Evolutionary conservation across 2,329 filamentous ascomycete genomes (phyloP), one percentile per base, ranked within the genome.

Genomic region (Juglanconis juglandina): DNA sequence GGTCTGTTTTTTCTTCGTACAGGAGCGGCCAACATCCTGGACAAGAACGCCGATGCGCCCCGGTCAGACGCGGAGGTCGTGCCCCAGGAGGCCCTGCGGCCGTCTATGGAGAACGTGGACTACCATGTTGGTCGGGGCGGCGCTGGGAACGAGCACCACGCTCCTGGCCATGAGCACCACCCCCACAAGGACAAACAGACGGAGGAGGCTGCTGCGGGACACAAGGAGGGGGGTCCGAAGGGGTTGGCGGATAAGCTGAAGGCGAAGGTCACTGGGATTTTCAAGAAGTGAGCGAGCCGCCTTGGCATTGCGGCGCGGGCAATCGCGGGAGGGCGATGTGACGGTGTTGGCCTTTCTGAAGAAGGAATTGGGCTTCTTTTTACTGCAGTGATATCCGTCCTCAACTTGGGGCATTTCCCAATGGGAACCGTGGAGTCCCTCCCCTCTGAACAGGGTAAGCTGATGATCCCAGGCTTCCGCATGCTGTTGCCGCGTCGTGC

Each of bases 71-170:
- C 74, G 62, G 82, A 85, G 53, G 60, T 82, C 46, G 68, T 87
- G 17, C 83, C 85, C 48, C 79, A 82, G 52, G 75, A 70, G 17
- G 84, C 84, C 30, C 69, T 78, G 54, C 80, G 82, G 33, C 74
- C 77, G 34, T 79, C 76, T 68, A 72, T 74, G 53, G 79, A 84
- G 14, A 73, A 76, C 56, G 69, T 73, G 60, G 80, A 83, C 68
- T 81, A 78, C 71, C 84, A 87, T 74, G 80, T 79, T 46, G 85
- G 85, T 59, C 83, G 84, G 37, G 84, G 84, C 68, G 84, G 84
- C 60, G 82, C 80, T 9, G 84, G 83, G 55, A 87, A 87, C 70
- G 81, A 80, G 70, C 75, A 80, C 66, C 65, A 75, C 50, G 69
- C 69, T 10, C 66, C 63, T 33, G 59, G 68, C 7, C 66, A 68